Evolutionary conservation across 2,329 filamentous ascomycete genomes (phyloP).

Genomic region (Diaporthe batatas): DNA sequence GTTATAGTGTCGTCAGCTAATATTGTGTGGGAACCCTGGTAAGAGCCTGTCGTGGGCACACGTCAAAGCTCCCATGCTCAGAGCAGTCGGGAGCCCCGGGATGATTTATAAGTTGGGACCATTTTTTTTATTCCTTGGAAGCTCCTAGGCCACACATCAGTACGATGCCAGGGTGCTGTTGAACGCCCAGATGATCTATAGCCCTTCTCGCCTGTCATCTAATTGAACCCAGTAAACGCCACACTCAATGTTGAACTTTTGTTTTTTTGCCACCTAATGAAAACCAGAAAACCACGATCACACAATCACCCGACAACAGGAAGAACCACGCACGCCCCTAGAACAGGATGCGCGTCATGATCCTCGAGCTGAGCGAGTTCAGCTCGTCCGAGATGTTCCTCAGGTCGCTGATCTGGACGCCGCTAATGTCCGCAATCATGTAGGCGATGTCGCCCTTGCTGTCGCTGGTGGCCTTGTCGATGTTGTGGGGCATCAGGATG

Average conservation of each 20-base stretch:
- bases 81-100: neutral
- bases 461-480: slow-evolving; percentile 98
- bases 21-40: neutral
- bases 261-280: neutral
- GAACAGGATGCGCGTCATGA: slow-evolving; percentile 44
- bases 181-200: slow-evolving; percentile 35
- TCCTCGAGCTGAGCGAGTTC: slow-evolving; percentile 83
- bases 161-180: slow-evolving; percentile 39
- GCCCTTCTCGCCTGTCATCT: slow-evolving; percentile 1
- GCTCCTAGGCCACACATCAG: neutral
- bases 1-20: too few species aligned
- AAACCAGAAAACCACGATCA: neutral
- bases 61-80: neutral
- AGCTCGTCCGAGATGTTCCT: slow-evolving; percentile 87
- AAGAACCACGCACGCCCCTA: neutral
- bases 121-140: neutral
- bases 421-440: slow-evolving; percentile 96
- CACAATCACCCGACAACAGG: neutral
- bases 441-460: slow-evolving; percentile 95
- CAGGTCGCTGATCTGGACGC: slow-evolving; percentile 84
- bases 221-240: slow-evolving; percentile 35
- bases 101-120: neutral
- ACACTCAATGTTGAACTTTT: slow-evolving; percentile 5
- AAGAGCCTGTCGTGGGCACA: neutral
- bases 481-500: slow-evolving; percentile 93